Evolutionary conservation across 306 rosid species (phyloP).

Genomic region (Citrullus mucosospermus): DNA sequence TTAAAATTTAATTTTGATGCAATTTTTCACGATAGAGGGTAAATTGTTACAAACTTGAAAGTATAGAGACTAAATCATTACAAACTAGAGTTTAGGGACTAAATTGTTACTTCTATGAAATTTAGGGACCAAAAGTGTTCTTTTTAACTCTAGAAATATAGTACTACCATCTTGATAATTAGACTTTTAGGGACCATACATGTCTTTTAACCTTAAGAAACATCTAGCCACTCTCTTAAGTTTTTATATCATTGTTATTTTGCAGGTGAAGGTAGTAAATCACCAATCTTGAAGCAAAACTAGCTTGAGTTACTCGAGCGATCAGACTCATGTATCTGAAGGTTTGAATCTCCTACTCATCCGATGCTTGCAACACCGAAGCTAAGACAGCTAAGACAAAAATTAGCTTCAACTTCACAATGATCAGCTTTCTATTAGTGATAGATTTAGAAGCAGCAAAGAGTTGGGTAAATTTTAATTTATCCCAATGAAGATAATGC

Average conservation of each 20-base stretch:
- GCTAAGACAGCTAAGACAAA: not conserved
- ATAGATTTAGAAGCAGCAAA: not conserved
- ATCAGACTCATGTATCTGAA: not conserved
- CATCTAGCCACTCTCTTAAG: not conserved
- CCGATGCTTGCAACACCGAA: not conserved
- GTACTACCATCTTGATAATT: not conserved
- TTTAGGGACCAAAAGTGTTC: too few species aligned
- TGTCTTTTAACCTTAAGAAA: too few species aligned
- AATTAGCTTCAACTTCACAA: not conserved
- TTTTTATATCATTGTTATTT: not conserved
- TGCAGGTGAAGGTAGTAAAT: not conserved
- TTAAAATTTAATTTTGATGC: too few species aligned
- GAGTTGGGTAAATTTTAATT: not conserved
- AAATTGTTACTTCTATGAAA: too few species aligned
- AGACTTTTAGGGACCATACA: not conserved
- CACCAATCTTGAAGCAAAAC: not conserved
- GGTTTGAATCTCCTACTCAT: not conserved
- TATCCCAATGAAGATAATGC: not conserved
- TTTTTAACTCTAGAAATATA: too few species aligned
- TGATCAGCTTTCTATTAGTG: not conserved
- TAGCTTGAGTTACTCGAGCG: not conserved
- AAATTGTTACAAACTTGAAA: too few species aligned
- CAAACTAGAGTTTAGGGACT: too few species aligned
- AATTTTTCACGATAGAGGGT: too few species aligned
- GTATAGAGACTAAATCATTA: too few species aligned